A percentile compares a stretch with the other conserved stretches of the same genome.
Evolutionary conservation across 2,329 filamentous ascomycete species (phyloP).

Genomic region (Eutypella sp.): DNA sequence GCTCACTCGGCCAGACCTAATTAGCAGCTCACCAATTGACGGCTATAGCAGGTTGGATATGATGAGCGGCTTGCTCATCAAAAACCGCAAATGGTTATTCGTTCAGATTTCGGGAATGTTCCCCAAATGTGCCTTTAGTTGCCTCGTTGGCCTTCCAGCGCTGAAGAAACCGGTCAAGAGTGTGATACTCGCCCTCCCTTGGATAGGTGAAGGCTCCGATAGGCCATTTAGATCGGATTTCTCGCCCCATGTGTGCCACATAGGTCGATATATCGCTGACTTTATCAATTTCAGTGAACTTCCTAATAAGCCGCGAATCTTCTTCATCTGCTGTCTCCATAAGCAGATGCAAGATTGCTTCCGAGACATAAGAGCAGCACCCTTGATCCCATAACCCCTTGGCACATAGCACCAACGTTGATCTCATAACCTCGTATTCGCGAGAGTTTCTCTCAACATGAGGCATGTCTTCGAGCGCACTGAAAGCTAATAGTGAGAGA

Average conservation of each 20-base stretch:
- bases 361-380: slow-evolving; percentile 17
- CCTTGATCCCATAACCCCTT: slow-evolving; percentile 23
- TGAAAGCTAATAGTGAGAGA: slow-evolving; percentile 17
- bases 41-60: no score
- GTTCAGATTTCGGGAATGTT: not conserved
- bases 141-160: slow-evolving; percentile 9
- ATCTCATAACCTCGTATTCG: slow-evolving; percentile 11
- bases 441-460: slow-evolving; percentile 3
- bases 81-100: not conserved
- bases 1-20: no score
- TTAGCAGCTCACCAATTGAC: no score
- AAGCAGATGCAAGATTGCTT: slow-evolving; percentile 15
- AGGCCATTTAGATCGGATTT: slow-evolving; percentile 20
- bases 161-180: slow-evolving; percentile 13
- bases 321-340: slow-evolving; percentile 12
- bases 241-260: slow-evolving; percentile 11
- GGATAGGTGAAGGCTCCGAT: slow-evolving; percentile 14
- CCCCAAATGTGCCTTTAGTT: not conserved
- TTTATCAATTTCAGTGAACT: slow-evolving; percentile 11
- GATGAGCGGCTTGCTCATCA: no score
- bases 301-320: slow-evolving; percentile 11
- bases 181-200: slow-evolving; percentile 3
- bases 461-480: slow-evolving; percentile 10
- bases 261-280: slow-evolving; percentile 6
- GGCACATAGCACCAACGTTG: slow-evolving; percentile 20